Base-by-base conservation (phyloP, 768 basidiomycete species). In the Lactarius hatsudake region DNA sequence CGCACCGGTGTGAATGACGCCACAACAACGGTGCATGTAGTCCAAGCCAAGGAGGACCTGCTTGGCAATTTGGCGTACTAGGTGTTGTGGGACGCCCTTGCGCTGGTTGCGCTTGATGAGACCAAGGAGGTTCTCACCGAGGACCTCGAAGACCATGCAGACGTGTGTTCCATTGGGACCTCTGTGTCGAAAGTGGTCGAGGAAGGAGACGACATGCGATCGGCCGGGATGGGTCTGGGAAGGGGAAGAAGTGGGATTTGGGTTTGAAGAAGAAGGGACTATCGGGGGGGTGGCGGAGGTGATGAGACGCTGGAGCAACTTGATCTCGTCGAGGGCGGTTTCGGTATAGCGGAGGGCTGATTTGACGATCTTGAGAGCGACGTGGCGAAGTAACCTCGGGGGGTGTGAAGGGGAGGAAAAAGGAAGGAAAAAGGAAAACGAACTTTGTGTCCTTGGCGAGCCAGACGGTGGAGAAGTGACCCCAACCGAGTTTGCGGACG, bases 61-160 rank as follows among this genome's bases (percentile, higher is more conserved):
- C 76, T 98, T 98, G 32, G 95, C 94, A 72, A 98, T 98, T 78
- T 98, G 97, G 74, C 89, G 90, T 71, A 96, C 94, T 71, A 98
- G 80, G 59, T 82, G 88, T 83, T 94, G 92, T 17, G 96, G 96
- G 1, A 98, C 96, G 70, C 96, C 96, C 73, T 96, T 95, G 80
- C 94, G 95, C 81, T 98, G 96, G 80, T 98, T 94, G 13, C 96
- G 87, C 79, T 97, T 98, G 84, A 98, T 97, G 73, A 99, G 85
- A 5, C 91, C 95, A 2, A 98, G 86, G 2, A 99, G 82, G 76
- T 96, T 98, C 79, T 99, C 96, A 67, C 96, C 97, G 10, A 99
- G 85, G 30, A 98, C 97, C 77, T 99, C 97, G 74, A 98, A 98
- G 17, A 97, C 95, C 97, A 99, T 98, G 83, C 97, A 98, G 72